A percentile compares a stretch with the other conserved stretches of the same genome.
These are phyloP conservation scores for Paramecium pentaurelia DNA, from an alignment of 73 alveolate genomes.

Conservation along the genomic window DNA sequence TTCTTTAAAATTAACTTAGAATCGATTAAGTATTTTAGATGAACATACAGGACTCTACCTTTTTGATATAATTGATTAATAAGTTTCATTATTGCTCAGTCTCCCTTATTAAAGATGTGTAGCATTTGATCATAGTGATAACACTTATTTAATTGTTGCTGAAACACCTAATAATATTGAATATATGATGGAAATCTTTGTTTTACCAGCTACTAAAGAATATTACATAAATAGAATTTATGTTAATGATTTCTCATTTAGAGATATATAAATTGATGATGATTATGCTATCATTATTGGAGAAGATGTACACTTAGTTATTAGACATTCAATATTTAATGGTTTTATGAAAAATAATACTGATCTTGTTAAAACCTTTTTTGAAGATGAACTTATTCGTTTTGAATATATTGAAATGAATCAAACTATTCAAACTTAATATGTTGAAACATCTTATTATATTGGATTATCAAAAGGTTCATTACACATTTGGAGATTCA, in stretches of 20 bases:
- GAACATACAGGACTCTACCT: conserved; percentile 21
- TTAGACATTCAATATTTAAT: conserved; percentile 34
- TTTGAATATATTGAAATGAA: neutral
- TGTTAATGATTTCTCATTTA: conserved; percentile 24
- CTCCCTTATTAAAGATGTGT: neutral
- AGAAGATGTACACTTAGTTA: conserved; percentile 28
- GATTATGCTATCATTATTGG: conserved; percentile 42
- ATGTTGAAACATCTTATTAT: conserved; percentile 16
- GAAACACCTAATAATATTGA: conserved; percentile 30
- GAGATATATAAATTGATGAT: neutral
- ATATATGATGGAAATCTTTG: conserved; percentile 39
- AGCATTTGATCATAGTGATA: neutral
- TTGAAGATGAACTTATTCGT: conserved; percentile 17
- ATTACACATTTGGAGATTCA: neutral
- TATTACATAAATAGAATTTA: neutral
- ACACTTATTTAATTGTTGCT: conserved; percentile 16
- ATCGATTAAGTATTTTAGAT: conserved; percentile 33
- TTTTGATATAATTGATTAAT: neutral
- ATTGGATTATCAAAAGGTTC: neutral
- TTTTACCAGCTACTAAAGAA: neutral
- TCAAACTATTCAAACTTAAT: neutral
- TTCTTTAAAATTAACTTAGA: neutral
- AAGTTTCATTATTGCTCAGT: neutral
- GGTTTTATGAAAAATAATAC: conserved; percentile 22
- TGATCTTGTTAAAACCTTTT: neutral